Evolutionary conservation across 2,329 filamentous ascomycete genomes (phyloP).

Genomic region (Dichotomopilus funicola): DNA sequence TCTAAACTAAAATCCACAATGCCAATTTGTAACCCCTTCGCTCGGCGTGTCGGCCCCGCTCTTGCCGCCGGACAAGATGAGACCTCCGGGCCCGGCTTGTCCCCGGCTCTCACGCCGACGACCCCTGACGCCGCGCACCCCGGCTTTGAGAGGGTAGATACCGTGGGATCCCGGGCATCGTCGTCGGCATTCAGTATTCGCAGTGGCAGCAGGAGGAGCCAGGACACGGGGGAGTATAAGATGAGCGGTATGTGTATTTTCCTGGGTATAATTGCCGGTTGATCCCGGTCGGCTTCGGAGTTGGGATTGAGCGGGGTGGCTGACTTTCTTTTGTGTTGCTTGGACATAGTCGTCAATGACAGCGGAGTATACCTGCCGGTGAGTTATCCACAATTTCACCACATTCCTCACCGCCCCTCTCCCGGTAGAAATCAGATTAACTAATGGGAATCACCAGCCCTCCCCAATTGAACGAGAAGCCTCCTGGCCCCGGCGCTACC

Average conservation of each 20-base stretch:
- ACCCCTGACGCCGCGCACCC: conserved; percentile 36
- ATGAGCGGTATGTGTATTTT: conserved; percentile 59
- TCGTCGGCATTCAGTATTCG: conserved; percentile 57
- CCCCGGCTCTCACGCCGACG: conserved; percentile 26
- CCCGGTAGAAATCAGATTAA: neutral
- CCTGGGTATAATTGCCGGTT: neutral
- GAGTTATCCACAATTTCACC: conserved; percentile 31
- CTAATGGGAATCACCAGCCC: conserved; percentile 48
- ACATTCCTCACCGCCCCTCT: neutral
- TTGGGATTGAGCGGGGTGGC: neutral
- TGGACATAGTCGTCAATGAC: conserved; percentile 78
- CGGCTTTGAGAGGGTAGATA: conserved; percentile 57
- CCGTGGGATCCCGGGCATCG: conserved; percentile 55
- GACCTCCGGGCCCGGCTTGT: conserved; percentile 38
- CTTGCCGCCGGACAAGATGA: conserved; percentile 42
- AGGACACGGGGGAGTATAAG: conserved; percentile 67
- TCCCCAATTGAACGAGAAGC: conserved; percentile 79
- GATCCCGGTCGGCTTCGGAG: neutral
- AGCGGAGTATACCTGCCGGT: conserved; percentile 92
- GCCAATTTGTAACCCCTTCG: conserved; percentile 69
- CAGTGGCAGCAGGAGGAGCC: conserved; percentile 44
- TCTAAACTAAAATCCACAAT: conserved; percentile 35
- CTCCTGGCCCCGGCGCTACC: conserved; percentile 61
- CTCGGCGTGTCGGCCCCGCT: conserved; percentile 47
- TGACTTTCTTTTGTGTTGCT: neutral